Base-by-base conservation (phyloP, 306 rosid species). In the Quercus bicolor region DNA sequence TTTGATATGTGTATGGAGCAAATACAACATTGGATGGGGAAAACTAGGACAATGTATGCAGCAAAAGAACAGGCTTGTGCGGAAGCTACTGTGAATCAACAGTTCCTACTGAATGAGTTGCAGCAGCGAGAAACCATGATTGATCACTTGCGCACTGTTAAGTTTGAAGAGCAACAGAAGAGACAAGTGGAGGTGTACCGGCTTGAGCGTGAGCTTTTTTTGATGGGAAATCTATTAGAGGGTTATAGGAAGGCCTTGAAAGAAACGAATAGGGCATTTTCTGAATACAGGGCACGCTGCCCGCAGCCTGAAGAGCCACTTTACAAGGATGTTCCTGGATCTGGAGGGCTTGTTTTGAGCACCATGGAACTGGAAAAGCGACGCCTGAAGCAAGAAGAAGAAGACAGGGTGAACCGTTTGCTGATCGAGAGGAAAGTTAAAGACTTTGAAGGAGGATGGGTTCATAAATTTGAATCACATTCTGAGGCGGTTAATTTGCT, bases 281-380 rank as follows among this genome's bases (percentile, higher is more conserved):
- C 84, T 71, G 96, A 91, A 59, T 91, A 91, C 72, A 87, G 98
- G 81, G 83, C 80, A 15, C 85, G 69, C 1, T 80, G 78, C 82
- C 91, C 94, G 1, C 86, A 90, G 81, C 88, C 83, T 65, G 93
- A 89, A 75, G 99, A 91, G 55, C 94, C 97, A 18, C 97, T 95
- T 66, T 95, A 93, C 82, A 89, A 82, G 82, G 98, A 95, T 77
- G 98, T 95, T 81, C 86, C 96, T 56, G 96, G 91, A 21, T 88
- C 98, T 65, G 96, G 97, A 2, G 99, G 98, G 18, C 96, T 93
- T 73, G 98, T 93, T 85, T 81, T 95, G 84, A 93, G 93, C 83
- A 85, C 79, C 73, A 68, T 72, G 86, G 99, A 95, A 72, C 83
- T 95, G 75, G 99, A 91, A 71, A 90, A 84, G 92, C 90, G 80